phyloP scores from a whole-genome alignment of 2,329 filamentous ascomycete genomes.

The Diaporthe ilicicola region DNA sequence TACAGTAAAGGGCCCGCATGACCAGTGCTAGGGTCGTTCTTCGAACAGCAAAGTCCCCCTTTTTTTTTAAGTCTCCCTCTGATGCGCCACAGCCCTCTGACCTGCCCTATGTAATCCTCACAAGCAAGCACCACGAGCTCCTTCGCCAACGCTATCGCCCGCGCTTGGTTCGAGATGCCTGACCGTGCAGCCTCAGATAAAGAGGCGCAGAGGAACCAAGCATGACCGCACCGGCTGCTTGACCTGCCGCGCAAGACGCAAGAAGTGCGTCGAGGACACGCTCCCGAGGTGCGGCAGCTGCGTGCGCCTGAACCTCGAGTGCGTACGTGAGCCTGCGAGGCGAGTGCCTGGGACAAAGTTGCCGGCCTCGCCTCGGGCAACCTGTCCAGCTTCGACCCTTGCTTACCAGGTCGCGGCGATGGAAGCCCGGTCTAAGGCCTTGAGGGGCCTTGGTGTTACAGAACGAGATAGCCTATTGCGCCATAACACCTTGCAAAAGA shows the following conservation, averaged over 20 bases:
- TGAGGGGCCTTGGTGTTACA: neutral
- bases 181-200: neutral
- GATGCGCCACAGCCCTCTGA: neutral
- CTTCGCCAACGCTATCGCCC: neutral
- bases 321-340: neutral
- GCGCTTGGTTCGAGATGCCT: neutral
- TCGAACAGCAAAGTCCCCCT: too few species aligned
- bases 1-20: too few species aligned
- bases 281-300: neutral
- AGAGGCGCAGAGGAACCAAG: neutral
- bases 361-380: neutral
- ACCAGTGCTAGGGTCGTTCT: too few species aligned
- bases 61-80: too few species aligned
- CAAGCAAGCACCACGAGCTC: neutral
- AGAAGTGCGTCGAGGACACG: constrained; percentile 2
- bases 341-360: neutral
- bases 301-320: neutral
- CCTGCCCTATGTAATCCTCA: too few species aligned
- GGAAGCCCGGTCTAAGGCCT: neutral
- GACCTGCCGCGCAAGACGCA: neutral
- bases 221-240: neutral
- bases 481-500: too few species aligned
- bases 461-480: too few species aligned
- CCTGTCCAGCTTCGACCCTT: neutral
- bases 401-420: neutral